Percentiles rank a stretch among this genome's conserved stretches.
Evolutionary conservation across 257 asterid genomes (phyloP).

Genomic region (Solanum bulbocastanum): DNA sequence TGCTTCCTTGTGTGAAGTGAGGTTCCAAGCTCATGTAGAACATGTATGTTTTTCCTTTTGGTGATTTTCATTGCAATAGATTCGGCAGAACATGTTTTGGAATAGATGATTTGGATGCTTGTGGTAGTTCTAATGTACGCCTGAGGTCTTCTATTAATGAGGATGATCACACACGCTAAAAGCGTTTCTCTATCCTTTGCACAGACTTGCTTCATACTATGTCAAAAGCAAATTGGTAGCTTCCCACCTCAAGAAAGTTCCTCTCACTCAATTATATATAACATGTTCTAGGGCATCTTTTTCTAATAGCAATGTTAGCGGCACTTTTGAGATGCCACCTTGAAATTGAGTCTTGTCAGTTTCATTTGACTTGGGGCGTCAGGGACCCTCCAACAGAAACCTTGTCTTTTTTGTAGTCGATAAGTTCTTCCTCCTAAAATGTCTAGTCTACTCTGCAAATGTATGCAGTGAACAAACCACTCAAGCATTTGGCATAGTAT

Average conservation of each 20-base stretch:
- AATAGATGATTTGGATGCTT: neutral
- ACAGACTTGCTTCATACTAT: neutral
- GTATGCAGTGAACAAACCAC: too few species aligned
- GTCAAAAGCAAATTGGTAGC: neutral
- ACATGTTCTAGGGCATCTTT: too few species aligned
- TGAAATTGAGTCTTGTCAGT: too few species aligned
- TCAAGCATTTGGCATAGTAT: too few species aligned
- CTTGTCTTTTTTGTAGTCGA: too few species aligned
- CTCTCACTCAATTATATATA: too few species aligned
- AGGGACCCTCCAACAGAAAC: too few species aligned
- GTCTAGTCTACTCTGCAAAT: too few species aligned
- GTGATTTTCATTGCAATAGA: neutral
- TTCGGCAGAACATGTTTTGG: neutral
- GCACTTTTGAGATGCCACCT: too few species aligned
- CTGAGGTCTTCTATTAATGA: neutral
- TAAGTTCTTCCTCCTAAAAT: neutral
- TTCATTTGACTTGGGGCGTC: too few species aligned
- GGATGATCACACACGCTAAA: neutral
- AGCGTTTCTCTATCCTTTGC: neutral
- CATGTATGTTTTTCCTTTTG: neutral
- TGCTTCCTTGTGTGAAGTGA: neutral
- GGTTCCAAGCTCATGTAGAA: neutral
- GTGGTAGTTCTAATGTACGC: neutral
- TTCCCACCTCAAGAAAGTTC: neutral
- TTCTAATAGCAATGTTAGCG: too few species aligned